Conservation (phyloP, 2,329 filamentous ascomycete species). For the Penicillium sp. region DNA sequence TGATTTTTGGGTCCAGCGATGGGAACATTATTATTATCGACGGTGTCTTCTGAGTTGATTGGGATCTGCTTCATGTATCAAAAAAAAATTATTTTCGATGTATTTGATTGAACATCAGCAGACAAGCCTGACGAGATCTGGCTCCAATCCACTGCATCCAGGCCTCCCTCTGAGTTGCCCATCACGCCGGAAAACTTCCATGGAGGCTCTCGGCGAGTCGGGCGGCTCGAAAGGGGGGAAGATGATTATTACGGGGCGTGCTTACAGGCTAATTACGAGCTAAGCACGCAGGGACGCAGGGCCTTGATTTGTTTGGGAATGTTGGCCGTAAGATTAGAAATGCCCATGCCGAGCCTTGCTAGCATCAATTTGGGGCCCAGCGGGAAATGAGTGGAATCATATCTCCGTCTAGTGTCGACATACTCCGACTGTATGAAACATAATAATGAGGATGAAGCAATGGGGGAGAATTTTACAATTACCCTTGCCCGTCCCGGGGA, state of each 20-base stretch:
- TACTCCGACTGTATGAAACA: no score
- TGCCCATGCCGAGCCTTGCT: not conserved
- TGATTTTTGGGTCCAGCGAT: not conserved
- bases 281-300: not conserved
- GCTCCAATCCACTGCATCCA: not conserved
- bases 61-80: no score
- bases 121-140: not conserved
- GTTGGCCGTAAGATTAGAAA: not conserved
- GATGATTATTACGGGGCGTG: not conserved
- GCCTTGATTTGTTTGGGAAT: constrained; percentile 1
- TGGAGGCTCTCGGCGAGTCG: not conserved
- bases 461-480: not conserved
- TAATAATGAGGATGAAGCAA: not conserved
- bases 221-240: not conserved
- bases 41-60: no score
- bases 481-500: not conserved
- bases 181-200: not conserved
- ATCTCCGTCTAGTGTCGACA: not conserved
- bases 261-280: not conserved
- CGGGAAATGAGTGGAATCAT: not conserved
- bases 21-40: not conserved
- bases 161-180: not conserved
- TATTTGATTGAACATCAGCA: not conserved
- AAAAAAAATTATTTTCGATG: not conserved
- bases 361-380: not conserved